Evolutionary conservation across 805 yeast genomes (phyloP).

Genomic region (Saccharomycopsis vini): DNA sequence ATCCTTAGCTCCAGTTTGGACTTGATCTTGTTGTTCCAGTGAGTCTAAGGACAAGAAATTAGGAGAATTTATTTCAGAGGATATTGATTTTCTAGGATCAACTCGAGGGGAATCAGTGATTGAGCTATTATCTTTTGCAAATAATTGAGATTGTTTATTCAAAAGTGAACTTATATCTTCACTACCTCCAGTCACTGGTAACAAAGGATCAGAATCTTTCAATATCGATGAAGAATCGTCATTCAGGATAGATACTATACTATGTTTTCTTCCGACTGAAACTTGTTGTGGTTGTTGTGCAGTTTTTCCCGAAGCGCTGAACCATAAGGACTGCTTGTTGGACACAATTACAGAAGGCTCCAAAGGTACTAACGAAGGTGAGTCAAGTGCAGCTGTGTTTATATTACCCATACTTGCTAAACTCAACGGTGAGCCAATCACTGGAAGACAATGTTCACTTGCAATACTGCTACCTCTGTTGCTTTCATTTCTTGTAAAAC

Average conservation of each 20-base stretch:
- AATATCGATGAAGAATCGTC: conserved; percentile 1
- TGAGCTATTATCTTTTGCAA: conserved; percentile 1
- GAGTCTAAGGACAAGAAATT: conserved; percentile 11
- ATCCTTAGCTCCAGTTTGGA: not conserved
- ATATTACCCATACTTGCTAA: not conserved
- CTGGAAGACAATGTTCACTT: not conserved
- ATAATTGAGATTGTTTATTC: conserved; percentile 14
- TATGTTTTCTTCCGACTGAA: conserved; percentile 9
- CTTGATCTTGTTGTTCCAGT: not conserved
- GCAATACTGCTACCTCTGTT: not conserved
- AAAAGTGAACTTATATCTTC: conserved; percentile 7
- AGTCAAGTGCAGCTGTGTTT: not conserved
- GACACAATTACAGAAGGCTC: not conserved
- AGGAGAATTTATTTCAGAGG: conserved; percentile 8
- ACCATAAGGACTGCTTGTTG: no score
- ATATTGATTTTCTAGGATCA: no score
- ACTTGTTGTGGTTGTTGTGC: no score
- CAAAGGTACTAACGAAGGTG: not conserved
- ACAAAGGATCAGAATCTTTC: conserved; percentile 1
- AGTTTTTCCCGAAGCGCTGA: no score
- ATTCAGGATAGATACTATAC: conserved; percentile 7
- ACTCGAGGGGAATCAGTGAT: conserved; percentile 3
- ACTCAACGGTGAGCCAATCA: not conserved
- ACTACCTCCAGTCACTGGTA: no score
- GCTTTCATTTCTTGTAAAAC: not conserved